Base-by-base conservation (phyloP, 2,329 filamentous ascomycete species). In the Sclerotinia trifoliorum region DNA sequence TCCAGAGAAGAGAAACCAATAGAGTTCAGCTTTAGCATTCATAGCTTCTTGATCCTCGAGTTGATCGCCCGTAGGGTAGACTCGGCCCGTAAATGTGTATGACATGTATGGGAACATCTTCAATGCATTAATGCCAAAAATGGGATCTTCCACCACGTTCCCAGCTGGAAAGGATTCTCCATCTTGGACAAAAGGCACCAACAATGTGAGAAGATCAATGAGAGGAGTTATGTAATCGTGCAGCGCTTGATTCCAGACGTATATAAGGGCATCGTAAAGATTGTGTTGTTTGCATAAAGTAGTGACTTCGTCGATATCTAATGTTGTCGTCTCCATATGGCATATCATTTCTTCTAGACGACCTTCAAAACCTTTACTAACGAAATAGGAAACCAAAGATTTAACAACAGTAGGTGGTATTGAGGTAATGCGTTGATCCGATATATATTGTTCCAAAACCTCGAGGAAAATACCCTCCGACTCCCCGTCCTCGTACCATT, bases 81-180 rank as follows among this genome's bases (percentile, higher is more conserved):
- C 82, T 51, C 95, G 88, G 21, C 94, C 91, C 0, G 95, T 98
- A 65, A 98, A 84, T 5, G 90, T 89, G 77, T 96, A 98, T 0
- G 95, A 96, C 8, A 99, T 84, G 75, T 97, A 99, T 0, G 95
- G 92, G 73, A 97, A 99, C 70, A 97, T 88, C 78, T 98, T 99
- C 78, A 92, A 85, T 3, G 92, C 93, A 74, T 93, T 90, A 35
- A 89, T 85, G 67, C 86, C 84, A 74, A 86, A 86, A 15, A 86
- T 83, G 64, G 90, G 86, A 66, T 86, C 83, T 49, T 88, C 83
- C 70, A 86, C 86, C 17, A 83, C 80, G 68, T 84, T 84, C 51
- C 83, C 83, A 11, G 84, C 83, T 32, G 81, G 78, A 49, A 82
- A 78, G 68, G 82, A 81, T 68, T 86, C 83, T 15, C 84, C 84